Evolutionary conservation across 371 early-diverging fungal genomes (phyloP).

Genomic region (Apophysomyces variabilis): DNA sequence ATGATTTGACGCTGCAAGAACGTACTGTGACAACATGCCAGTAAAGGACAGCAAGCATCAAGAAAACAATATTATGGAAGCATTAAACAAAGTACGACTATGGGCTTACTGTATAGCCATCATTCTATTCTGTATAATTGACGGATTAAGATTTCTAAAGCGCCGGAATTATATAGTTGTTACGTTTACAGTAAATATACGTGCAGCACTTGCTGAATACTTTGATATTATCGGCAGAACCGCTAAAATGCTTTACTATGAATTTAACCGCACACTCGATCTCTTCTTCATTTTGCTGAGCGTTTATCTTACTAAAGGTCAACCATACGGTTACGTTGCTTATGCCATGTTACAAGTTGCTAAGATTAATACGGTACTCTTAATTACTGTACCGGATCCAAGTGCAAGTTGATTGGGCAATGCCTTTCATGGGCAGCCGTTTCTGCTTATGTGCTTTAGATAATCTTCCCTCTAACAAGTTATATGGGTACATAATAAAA

Average conservation of each 20-base stretch:
- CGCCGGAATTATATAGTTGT: slow-evolving; percentile 36
- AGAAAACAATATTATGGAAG: slow-evolving; percentile 39
- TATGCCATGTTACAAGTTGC: slow-evolving; percentile 29
- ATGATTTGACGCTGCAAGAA: slow-evolving; percentile 43
- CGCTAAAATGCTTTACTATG: slow-evolving; percentile 36
- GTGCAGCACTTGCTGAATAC: too few species aligned
- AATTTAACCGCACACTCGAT: slow-evolving; percentile 30
- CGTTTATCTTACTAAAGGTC: slow-evolving; percentile 23
- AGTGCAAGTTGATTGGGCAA: slow-evolving; percentile 35
- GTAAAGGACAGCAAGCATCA: slow-evolving; percentile 37
- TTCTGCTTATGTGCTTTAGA: slow-evolving; percentile 29
- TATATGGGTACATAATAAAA: slow-evolving; percentile 33
- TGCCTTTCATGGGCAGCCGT: slow-evolving; percentile 32
- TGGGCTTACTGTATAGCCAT: slow-evolving; percentile 38
- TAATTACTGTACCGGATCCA: slow-evolving; percentile 34
- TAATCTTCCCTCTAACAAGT: slow-evolving; percentile 12
- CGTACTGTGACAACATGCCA: slow-evolving; percentile 44
- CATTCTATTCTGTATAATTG: slow-evolving; percentile 37
- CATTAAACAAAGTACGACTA: slow-evolving; percentile 33
- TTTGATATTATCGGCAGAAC: slow-evolving; percentile 19
- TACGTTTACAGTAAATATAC: background rate
- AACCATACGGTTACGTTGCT: slow-evolving; percentile 24
- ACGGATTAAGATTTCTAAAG: slow-evolving; percentile 40
- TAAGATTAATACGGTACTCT: slow-evolving; percentile 37
- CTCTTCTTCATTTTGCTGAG: slow-evolving; percentile 32